A percentile compares a stretch with the other conserved stretches of the same genome.
Conservation (phyloP, 23 red algal species). For the Gracilaria gracilis region DNA sequence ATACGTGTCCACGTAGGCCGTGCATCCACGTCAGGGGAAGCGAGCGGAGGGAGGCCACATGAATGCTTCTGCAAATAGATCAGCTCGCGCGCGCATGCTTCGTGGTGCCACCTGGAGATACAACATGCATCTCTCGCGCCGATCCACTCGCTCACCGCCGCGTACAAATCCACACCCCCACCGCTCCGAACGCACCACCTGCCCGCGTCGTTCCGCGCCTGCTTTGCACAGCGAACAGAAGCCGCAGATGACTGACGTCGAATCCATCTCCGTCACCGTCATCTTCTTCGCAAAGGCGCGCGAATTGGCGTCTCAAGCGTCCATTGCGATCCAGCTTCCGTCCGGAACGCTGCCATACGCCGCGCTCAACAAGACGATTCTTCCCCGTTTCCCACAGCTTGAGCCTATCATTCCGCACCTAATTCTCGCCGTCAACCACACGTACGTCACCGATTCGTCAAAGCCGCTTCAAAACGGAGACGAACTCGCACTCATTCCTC, state of each 20-base stretch:
- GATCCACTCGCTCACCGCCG: no score
- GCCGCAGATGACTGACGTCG: not conserved
- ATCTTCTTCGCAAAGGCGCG: slow-evolving; percentile 74
- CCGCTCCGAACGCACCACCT: no score
- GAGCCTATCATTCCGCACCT: slow-evolving; percentile 25
- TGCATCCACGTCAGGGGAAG: not conserved
- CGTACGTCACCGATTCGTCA: slow-evolving; percentile 34
- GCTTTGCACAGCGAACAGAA: not conserved
- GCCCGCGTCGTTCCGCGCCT: no score
- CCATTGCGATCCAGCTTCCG: slow-evolving; percentile 22
- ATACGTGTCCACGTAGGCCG: no score
- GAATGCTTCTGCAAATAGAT: not conserved
- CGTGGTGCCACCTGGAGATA: not conserved
- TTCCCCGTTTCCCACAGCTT: slow-evolving; percentile 36
- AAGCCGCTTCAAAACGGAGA: slow-evolving; percentile 53
- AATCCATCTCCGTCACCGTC: slow-evolving; percentile 19
- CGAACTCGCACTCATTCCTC: slow-evolving; percentile 82
- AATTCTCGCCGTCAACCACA: slow-evolving; percentile 68
- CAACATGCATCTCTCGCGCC: not conserved
- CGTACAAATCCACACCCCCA: not conserved
- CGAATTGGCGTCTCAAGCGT: slow-evolving; percentile 43
- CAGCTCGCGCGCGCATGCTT: not conserved
- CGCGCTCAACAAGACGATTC: slow-evolving; percentile 12
- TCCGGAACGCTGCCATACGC: slow-evolving; percentile 16
- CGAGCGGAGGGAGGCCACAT: not conserved